Percentiles rank a stretch among this genome's conserved stretches.
Conservation (phyloP, 257 asterid species). For the Ehretia macrophylla region DNA sequence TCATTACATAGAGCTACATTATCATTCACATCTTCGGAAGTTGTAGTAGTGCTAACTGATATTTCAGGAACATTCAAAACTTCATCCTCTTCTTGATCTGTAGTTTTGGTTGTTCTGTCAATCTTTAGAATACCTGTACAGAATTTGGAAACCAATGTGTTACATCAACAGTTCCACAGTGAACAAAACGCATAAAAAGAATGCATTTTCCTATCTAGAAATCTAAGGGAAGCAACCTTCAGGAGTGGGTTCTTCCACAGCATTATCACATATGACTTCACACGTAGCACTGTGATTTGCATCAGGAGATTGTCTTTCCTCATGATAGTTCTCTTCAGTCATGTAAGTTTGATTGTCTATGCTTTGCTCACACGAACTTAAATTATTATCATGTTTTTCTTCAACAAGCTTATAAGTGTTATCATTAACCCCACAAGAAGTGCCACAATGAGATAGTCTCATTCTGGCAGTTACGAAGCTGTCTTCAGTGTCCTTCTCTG, state of each 20-base stretch:
- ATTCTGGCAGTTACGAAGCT: constrained; percentile 35
- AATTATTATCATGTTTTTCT: constrained; percentile 27
- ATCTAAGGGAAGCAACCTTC: constrained; percentile 38
- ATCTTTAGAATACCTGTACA: constrained; percentile 27
- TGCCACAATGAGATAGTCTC: constrained; percentile 41
- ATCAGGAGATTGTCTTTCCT: constrained; percentile 28
- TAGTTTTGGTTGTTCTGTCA: constrained; percentile 26
- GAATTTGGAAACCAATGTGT: not conserved
- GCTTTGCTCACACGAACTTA: constrained; percentile 33
- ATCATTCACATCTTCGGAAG: constrained; percentile 27
- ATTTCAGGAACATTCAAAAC: constrained; percentile 16
- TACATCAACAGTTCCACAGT: not conserved
- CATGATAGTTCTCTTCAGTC: constrained; percentile 22
- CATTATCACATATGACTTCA: constrained; percentile 22
- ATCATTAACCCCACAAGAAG: constrained; percentile 24
- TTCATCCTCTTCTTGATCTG: constrained; percentile 33
- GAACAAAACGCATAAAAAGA: not conserved
- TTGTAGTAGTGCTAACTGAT: constrained; percentile 15
- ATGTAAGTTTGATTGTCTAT: constrained; percentile 29
- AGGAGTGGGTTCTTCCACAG: constrained; percentile 17
- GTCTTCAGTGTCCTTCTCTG: constrained; percentile 42
- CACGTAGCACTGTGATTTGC: constrained; percentile 14
- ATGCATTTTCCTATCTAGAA: too few species aligned
- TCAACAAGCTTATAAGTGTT: constrained; percentile 11
- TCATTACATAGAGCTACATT: constrained; percentile 26